Evolutionary conservation across 2,329 filamentous ascomycete genomes (phyloP), one percentile per base, ranked within the genome.

Genomic region (Botrytis sinoallii): DNA sequence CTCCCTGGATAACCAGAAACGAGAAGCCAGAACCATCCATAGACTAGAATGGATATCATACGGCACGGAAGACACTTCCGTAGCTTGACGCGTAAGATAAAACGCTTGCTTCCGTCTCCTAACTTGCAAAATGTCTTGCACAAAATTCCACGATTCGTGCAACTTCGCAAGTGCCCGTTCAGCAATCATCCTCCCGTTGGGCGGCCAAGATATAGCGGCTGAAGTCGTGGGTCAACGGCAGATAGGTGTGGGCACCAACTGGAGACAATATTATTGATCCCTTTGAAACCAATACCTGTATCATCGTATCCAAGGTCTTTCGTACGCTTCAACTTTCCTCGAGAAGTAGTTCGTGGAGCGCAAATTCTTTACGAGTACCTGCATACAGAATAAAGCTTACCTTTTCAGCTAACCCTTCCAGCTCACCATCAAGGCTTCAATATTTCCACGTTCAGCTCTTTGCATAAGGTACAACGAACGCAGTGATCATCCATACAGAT

Each of bases 71-170:
- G 38, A 29, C 32, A 10, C n/a, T 42, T 52, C 59, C 60, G 22
- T 38, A 42, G 40, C 66, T n/a, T 42, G 38, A 69, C 44, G 69
- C 59, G 69, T 67, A 72, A 46, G n/a, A 61, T 52, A 72, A 12
- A 72, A 59, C 29, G 40, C 48, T 69, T 68, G 29, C 63, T 44
- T 44, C 55, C 63, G 52, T 16, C 25, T 18, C 5, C 44, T 48
- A 38, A 38, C 44, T 71, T 38, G 7, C 59, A 35, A 42, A 59
- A 60, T 72, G 71, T 68, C 71, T 72, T 46, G 48, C 70, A 38
- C 61, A 67, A 68, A 59, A 59, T 38, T 59, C 61, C 48, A 72
- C 61, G 35, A 66, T 65, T 65, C 70, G 69, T 71, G 46, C 42
- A 66, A 38, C 38, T 48, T 52, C 35, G 52, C 22, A 72, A 72